phyloP scores from a whole-genome alignment of 139 green algal genomes.

The Zygnema cylindricum region DNA sequence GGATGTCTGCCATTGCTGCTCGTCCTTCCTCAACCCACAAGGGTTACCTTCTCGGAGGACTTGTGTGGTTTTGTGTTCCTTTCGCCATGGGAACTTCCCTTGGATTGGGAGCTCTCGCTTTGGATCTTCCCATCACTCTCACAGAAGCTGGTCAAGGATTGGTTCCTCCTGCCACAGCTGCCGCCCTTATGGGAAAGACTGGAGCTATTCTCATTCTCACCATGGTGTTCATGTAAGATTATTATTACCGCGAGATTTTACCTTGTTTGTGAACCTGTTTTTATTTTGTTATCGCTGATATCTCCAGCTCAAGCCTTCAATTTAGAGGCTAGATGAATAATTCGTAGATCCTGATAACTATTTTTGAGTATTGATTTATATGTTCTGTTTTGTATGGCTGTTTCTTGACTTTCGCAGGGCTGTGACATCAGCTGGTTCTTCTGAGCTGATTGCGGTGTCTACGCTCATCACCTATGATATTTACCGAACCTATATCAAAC shows the following conservation, averaged over 20 bases:
- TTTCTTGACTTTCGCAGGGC: no score
- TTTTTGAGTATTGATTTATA: no score
- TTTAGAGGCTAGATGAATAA: no score
- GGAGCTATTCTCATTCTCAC: constrained; percentile 83
- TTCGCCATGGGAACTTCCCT: constrained; percentile 93
- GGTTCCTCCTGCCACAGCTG: constrained; percentile 83
- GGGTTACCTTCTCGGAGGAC: constrained; percentile 55
- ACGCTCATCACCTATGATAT: constrained; percentile 84
- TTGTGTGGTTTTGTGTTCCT: constrained; percentile 87
- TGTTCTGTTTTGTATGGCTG: no score
- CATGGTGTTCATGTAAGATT: constrained; percentile 75
- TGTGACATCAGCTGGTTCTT: constrained; percentile 85
- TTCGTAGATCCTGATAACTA: no score
- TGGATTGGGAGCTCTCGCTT: constrained; percentile 81
- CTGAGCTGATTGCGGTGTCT: constrained; percentile 89
- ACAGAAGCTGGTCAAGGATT: constrained; percentile 77
- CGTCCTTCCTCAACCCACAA: constrained; percentile 82
- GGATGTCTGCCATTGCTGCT: constrained; percentile 90
- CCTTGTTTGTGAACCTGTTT: no score
- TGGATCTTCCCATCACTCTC: constrained; percentile 85
- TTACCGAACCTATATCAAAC: constrained; percentile 82
- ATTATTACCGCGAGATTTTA: no score
- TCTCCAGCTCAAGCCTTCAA: no score
- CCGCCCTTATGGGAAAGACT: constrained; percentile 81
- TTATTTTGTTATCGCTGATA: no score